Percentiles rank a stretch among this genome's conserved stretches.
Evolutionary conservation across 2,329 filamentous ascomycete genomes (phyloP).

Genomic region (Diaporthe eres): DNA sequence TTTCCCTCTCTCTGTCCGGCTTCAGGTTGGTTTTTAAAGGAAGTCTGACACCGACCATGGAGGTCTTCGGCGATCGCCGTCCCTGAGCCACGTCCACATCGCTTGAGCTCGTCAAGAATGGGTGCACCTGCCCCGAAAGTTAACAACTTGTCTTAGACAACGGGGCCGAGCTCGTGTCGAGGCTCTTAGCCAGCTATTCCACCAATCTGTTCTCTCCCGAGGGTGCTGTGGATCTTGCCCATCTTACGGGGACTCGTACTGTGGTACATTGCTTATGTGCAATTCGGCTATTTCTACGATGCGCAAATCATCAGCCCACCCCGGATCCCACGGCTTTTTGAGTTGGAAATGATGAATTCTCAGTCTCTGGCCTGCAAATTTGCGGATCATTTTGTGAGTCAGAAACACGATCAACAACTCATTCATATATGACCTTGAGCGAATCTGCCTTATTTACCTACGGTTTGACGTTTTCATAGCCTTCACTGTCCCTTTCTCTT

Average conservation of each 20-base stretch:
- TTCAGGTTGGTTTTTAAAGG: background rate
- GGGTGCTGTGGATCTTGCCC: background rate
- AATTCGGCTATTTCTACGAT: background rate
- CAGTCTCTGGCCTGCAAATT: background rate
- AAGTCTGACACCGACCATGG: background rate
- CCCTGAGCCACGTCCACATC: background rate
- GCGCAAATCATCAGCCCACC: background rate
- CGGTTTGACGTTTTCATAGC: background rate
- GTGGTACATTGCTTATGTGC: conserved; percentile 14
- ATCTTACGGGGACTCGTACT: background rate
- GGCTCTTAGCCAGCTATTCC: background rate
- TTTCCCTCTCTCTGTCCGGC: background rate
- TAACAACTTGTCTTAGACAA: conserved; percentile 24
- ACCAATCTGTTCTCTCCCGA: conserved; percentile 3
- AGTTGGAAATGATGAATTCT: background rate
- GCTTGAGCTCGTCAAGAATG: background rate
- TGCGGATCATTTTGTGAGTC: background rate
- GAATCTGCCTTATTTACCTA: background rate
- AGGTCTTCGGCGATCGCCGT: conserved; percentile 10
- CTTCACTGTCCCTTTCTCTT: background rate
- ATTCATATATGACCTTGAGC: background rate
- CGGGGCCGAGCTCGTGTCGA: conserved; percentile 6
- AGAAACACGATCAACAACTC: background rate
- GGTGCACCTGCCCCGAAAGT: background rate
- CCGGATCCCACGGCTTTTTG: conserved; percentile 6